Percentiles rank a stretch among this genome's conserved stretches.
Conservation (phyloP, 176 grass and related monocot species). For the Triticum urartu region DNA sequence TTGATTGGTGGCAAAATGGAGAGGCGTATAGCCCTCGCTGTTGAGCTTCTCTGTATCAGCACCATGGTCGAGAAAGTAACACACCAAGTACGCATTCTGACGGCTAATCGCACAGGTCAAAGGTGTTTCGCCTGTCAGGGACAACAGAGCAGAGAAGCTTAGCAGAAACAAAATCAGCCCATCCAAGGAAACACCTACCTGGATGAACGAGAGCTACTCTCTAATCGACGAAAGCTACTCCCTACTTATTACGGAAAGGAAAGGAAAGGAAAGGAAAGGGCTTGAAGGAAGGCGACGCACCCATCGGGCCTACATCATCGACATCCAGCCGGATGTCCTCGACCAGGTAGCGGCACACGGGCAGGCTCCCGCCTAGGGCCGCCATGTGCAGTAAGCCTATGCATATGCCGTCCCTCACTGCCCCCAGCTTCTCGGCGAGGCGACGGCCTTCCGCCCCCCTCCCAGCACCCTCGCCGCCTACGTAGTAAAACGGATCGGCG, state of each 20-base stretch:
- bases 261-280: background rate
- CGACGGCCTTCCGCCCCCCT: constrained; percentile 11
- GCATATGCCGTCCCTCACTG: background rate
- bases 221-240: background rate
- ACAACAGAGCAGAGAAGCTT: background rate
- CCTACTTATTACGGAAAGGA: background rate
- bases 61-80: constrained; percentile 40
- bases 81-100: background rate
- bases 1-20: constrained; percentile 11
- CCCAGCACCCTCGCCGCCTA: background rate
- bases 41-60: constrained; percentile 14
- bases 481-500: background rate
- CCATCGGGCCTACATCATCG: background rate
- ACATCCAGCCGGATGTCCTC: constrained; percentile 26
- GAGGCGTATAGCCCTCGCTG: constrained; percentile 3
- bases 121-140: constrained; percentile 22
- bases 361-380: background rate
- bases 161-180: background rate
- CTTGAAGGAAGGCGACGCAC: background rate
- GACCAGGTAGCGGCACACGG: constrained; percentile 7
- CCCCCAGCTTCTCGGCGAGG: constrained; percentile 6
- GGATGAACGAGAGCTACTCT: background rate
- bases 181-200: background rate
- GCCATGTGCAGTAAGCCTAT: background rate
- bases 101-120: background rate